Evolutionary conservation across 192 early-diverging fungal species (phyloP).

Genomic region (Piromyces finnis): DNA sequence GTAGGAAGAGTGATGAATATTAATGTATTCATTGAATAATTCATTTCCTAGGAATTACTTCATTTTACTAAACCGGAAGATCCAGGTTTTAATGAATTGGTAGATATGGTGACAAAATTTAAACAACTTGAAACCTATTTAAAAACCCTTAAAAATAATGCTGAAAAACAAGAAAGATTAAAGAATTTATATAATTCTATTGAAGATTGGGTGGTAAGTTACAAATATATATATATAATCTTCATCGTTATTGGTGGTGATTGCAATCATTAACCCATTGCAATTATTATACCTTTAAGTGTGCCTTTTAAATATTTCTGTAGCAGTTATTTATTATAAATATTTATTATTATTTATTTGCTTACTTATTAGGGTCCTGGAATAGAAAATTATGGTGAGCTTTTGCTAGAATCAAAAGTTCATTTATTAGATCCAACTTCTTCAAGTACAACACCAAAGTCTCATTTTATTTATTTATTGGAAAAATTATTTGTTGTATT

Average conservation of each 20-base stretch:
- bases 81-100: not conserved
- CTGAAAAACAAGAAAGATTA: not conserved
- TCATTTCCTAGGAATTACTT: not conserved
- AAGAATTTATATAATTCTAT: not conserved
- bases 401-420: not conserved
- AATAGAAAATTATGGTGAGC: not conserved
- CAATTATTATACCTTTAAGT: too few species aligned
- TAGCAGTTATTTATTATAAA: too few species aligned
- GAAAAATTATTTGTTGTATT: not conserved
- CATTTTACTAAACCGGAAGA: not conserved
- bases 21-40: too few species aligned
- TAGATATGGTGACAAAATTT: not conserved
- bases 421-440: not conserved
- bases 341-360: too few species aligned
- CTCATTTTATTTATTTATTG: not conserved
- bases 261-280: too few species aligned
- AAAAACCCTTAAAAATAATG: not conserved
- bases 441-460: not conserved
- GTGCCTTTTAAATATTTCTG: too few species aligned
- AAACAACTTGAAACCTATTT: not conserved
- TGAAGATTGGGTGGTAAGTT: not conserved
- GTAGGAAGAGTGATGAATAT: too few species aligned
- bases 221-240: not conserved
- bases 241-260: too few species aligned
- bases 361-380: not conserved